Evolutionary conservation across 1,284 basidiomycete genomes (phyloP), one percentile per base, ranked within the genome.

Genomic region (Rhizopogon parksii): DNA sequence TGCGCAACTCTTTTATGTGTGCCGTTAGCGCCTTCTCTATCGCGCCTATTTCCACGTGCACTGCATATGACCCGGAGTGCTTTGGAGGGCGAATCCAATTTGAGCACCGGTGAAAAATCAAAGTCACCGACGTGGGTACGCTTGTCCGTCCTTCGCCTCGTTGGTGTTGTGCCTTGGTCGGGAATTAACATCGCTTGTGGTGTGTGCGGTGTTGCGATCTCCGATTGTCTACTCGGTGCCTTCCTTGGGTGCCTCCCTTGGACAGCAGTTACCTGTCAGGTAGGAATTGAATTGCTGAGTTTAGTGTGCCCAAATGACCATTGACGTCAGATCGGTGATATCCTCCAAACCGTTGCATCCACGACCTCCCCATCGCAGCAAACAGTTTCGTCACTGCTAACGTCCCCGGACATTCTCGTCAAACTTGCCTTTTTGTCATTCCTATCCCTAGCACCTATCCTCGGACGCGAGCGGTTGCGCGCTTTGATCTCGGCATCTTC

Each of bases 171-270:
- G 7, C 91, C 91, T 4, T 95, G 91, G 91, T 91, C 88, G 49
- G 92, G 90, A 50, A 91, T 95, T 73, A 95, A 95, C 65, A 88
- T 95, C 53, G 92, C 92, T 30, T 93, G 88, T 66, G 91, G 91
- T 43, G 89, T 94, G 14, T 90, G 89, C 59, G 85, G 88, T 32
- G 90, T 95, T 21, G 72, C 81, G 5, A 62, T 88, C 45, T 63
- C 71, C 50, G 85, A 92, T 62, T 93, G 90, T 67, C 76, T 85
- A 60, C 72, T 91, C 24, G 88, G 88, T 37, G 76, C 83, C 53
- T 93, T 88, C 76, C 91, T 91, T 59, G 91, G 81, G 50, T 83
- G 75, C 61, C 73, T 83, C 58, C 92, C 80, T 30, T 93, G 80
- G 91, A 95, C 80, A 59, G 88, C 81, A 52, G 91, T 82, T 61